Evolutionary conservation across 441 rosid species (phyloP), one percentile per base, ranked within the genome.

Genomic region (Euphorbia celastroides): DNA sequence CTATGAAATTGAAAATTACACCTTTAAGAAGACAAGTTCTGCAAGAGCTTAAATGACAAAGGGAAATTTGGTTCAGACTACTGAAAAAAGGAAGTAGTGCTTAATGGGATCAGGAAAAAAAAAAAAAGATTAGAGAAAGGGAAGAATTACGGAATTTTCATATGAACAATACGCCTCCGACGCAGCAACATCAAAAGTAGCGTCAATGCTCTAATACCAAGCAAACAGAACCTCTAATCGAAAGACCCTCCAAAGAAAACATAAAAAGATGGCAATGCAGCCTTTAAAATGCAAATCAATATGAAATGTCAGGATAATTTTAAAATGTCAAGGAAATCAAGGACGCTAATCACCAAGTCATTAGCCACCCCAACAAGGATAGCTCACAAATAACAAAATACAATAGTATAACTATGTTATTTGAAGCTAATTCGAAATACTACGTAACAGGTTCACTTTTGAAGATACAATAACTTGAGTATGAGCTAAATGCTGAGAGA

Each of bases 61-160:
- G 26, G 56, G 56, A 10, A 6, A 28, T 56, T 38, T 23, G 61
- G 69, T 65, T 54, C 52, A 34, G 50, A 54, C 30, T 54, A 34
- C 26, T 32, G 34, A 34, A 34, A 34, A 34, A 34, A 9, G n/a
- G n/a, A n/a, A n/a, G n/a, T n/a, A n/a, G 5, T 34, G 38, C 38
- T 34, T 34, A 4, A 34, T 34, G 38, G 38, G 5, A 34, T 34
- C 38, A 6, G 17, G 7, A 20, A 12, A 31, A 9, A 19, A 16
- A 1, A 31, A 22, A 64, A 51, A 5, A 9, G 7, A 20, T 2
- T 13, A 13, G 23, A 9, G 27, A 10, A 27, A 57, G 12, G 19
- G 57, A 9, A 17, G 10, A 63, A 1, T 2, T 22, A 22, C 30
- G 42, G 23, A 23, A 19, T 9, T 26, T 42, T 17, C 13, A 19